Evolutionary conservation across 495 filamentous ascomycete species (phyloP), one percentile per base, ranked within the genome.

Genomic region (Aspergillus biplanus): DNA sequence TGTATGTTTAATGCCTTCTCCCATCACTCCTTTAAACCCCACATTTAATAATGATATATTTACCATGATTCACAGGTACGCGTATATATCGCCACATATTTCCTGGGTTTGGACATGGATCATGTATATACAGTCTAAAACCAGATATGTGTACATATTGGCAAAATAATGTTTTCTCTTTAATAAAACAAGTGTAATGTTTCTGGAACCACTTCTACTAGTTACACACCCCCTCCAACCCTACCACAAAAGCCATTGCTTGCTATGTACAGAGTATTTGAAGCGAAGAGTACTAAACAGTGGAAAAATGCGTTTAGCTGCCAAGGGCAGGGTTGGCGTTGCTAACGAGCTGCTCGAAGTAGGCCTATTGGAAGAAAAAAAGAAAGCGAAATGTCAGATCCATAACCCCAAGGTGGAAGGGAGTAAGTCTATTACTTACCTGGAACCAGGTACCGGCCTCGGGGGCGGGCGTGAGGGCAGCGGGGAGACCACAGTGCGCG

Each of bases 381-480:
- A 15, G 9, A 44, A 42, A 39, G 37, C 8, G 13, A 13, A 39
- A 8, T 39, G 13, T 39, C 3, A 44, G 39, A 44, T 27, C 21
- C 21, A 27, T 27, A 27, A 27, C 21, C 21, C 21, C 1, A 27
- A 27, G 21, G 21, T 27, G 21, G 21, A 27, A 27, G 1, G 21
- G 21, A 27, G 21, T 35, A 15, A 18, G 6, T 7, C 2, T 21
- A 56, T 5, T 2, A 63, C 72, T 56, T 52, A 73, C 88, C 85
- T 92, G 86, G 85, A 91, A 89, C 90, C 91, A 93, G 21, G 78
- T 75, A 52, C 90, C 89, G 62, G 90, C 90, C 80, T 94, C 88
- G 54, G 91, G 91, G n/a, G 89, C 83, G 46, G 90, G 90, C 80
- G 80, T 74, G 61, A 80, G 74, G 13, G 74, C 80, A 77, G 83